Percentiles rank a stretch among this genome's conserved stretches.
Evolutionary conservation across 2,329 filamentous ascomycete genomes (phyloP).

Genomic region (Clarireedia paspali): DNA sequence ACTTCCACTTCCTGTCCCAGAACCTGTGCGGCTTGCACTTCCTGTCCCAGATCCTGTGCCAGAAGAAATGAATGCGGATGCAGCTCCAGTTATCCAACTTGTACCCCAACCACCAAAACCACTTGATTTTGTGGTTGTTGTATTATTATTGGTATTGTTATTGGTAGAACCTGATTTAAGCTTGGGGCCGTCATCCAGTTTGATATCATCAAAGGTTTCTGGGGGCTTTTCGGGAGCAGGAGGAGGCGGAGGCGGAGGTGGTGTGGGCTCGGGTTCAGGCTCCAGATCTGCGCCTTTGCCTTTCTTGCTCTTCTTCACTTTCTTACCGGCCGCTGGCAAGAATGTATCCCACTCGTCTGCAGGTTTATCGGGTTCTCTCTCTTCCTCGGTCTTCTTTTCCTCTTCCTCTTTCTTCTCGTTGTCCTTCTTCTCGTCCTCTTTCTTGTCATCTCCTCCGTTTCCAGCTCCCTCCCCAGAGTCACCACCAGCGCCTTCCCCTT

Average conservation of each 20-base stretch:
- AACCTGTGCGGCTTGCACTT: slow-evolving; percentile 7
- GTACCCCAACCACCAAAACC: slow-evolving; percentile 48
- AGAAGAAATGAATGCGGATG: slow-evolving; percentile 14
- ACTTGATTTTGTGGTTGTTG: slow-evolving; percentile 32
- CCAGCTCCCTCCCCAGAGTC: slow-evolving; percentile 28
- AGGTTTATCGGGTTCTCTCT: background rate
- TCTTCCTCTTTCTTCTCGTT: slow-evolving; percentile 49
- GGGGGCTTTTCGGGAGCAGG: slow-evolving; percentile 31
- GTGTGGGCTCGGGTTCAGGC: slow-evolving; percentile 10
- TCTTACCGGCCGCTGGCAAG: background rate
- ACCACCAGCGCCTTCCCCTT: slow-evolving; percentile 30
- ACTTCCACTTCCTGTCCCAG: slow-evolving; percentile 27
- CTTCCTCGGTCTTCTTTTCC: background rate
- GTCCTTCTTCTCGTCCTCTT: slow-evolving; percentile 35
- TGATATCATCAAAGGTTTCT: slow-evolving; percentile 62
- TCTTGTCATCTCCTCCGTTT: slow-evolving; percentile 34
- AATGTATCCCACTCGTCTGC: background rate
- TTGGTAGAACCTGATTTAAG: slow-evolving; percentile 42
- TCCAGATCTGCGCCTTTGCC: slow-evolving; percentile 27
- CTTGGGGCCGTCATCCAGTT: slow-evolving; percentile 54
- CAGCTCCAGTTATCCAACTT: slow-evolving; percentile 47
- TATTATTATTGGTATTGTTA: slow-evolving; percentile 24
- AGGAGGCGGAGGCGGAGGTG: slow-evolving; percentile 23
- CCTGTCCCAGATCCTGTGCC: slow-evolving; percentile 26
- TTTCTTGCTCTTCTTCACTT: slow-evolving; percentile 46